Conservation (phyloP, 768 basidiomycete genomes). For the Trametes meyenii region DNA sequence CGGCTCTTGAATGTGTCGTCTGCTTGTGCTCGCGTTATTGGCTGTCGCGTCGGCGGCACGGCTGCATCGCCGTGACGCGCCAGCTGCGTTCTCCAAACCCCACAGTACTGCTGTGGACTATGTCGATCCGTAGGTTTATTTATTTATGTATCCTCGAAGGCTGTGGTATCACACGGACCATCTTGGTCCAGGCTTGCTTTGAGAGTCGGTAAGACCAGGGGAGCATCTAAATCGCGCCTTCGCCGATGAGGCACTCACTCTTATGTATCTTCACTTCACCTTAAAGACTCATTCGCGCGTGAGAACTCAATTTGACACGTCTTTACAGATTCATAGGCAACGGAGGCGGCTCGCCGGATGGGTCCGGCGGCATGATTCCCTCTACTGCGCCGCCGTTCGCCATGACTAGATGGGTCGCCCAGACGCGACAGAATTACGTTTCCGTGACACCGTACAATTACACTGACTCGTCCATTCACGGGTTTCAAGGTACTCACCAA, state of each 20-base stretch:
- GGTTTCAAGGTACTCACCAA: constrained; percentile 75
- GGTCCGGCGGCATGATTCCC: constrained; percentile 78
- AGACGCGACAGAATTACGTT: constrained; percentile 76
- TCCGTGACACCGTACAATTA: constrained; percentile 73
- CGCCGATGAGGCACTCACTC: too few species aligned
- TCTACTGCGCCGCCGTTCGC: constrained; percentile 79
- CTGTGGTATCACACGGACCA: too few species aligned
- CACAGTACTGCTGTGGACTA: constrained; percentile 45
- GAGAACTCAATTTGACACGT: too few species aligned
- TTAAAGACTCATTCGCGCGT: too few species aligned
- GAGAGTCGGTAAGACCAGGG: too few species aligned
- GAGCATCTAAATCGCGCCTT: too few species aligned
- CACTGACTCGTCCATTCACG: constrained; percentile 61
- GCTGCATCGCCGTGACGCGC: constrained; percentile 17
- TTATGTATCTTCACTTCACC: too few species aligned
- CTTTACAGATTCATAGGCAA: constrained; percentile 63
- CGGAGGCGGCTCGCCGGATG: constrained; percentile 69
- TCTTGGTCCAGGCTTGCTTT: too few species aligned
- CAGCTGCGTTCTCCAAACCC: constrained; percentile 26
- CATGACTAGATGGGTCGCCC: constrained; percentile 86
- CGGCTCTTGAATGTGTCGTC: background rate
- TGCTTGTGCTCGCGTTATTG: background rate
- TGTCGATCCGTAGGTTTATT: constrained; percentile 46
- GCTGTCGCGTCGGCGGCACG: background rate
- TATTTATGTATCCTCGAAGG: too few species aligned